Percentiles rank a stretch among this genome's conserved stretches.
Conservation (phyloP, 306 rosid species). For the Pachyrhizus erosus region DNA sequence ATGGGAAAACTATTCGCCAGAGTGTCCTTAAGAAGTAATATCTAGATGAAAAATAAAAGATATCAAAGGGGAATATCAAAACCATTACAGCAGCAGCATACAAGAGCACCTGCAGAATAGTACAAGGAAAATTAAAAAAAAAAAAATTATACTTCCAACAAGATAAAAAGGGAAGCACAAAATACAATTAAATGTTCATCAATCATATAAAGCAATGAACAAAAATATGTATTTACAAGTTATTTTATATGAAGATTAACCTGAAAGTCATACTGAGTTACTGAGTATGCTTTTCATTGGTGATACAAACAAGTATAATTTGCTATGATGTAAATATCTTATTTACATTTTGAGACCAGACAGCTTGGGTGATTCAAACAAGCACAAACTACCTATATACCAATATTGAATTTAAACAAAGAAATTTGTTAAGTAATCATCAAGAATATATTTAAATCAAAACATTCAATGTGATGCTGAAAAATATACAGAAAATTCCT, state of each 20-base stretch:
- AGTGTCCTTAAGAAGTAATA: constrained; percentile 89
- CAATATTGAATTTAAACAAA: constrained; percentile 29
- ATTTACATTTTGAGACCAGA: constrained; percentile 6
- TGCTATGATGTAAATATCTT: background rate
- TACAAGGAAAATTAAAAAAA: constrained; percentile 26
- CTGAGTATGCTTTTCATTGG: constrained; percentile 2
- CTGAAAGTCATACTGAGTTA: constrained; percentile 6
- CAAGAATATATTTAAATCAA: constrained; percentile 10
- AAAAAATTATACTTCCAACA: constrained; percentile 33
- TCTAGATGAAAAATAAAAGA: constrained; percentile 90
- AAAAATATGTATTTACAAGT: constrained; percentile 18
- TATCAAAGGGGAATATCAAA: constrained; percentile 93
- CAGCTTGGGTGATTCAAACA: constrained; percentile 31
- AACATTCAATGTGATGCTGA: background rate
- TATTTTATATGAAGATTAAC: constrained; percentile 27
- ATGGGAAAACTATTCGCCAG: constrained; percentile 88
- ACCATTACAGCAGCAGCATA: constrained; percentile 79
- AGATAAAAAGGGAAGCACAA: constrained; percentile 38
- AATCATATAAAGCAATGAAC: constrained; percentile 20
- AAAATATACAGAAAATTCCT: background rate
- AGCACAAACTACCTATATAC: background rate
- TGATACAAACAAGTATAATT: constrained; percentile 7
- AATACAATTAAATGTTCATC: constrained; percentile 23
- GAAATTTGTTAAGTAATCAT: background rate
- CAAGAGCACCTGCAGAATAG: constrained; percentile 86